These are phyloP conservation scores for Penicillium turbatum DNA, from an alignment of 495 filamentous ascomycete species.

Conservation along the genomic window DNA sequence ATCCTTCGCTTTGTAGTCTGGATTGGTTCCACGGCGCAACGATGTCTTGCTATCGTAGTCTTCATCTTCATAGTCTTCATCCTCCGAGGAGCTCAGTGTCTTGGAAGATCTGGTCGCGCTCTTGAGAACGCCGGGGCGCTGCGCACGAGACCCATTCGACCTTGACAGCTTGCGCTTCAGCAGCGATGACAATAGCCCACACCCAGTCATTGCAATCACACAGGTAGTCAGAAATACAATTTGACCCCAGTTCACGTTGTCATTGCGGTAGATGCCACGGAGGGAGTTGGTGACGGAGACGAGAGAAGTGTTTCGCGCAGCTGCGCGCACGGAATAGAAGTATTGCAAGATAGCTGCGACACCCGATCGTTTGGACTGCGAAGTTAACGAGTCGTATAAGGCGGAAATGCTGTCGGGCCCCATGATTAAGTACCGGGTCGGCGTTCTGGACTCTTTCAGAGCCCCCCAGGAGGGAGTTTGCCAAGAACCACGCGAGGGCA, in stretches of 20 bases:
- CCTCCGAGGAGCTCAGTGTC: slow-evolving; percentile 39
- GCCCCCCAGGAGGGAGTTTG: neutral
- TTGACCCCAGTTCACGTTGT: slow-evolving; percentile 28
- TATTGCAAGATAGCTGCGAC: slow-evolving; percentile 15
- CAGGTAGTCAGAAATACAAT: slow-evolving; percentile 37
- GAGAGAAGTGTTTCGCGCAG: slow-evolving; percentile 17
- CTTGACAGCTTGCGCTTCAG: slow-evolving; percentile 25
- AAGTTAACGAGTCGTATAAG: slow-evolving; percentile 17
- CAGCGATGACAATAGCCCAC: slow-evolving; percentile 36
- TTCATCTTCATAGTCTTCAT: slow-evolving; percentile 45
- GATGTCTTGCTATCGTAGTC: slow-evolving; percentile 41
- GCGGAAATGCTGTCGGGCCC: slow-evolving; percentile 11
- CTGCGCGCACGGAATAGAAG: slow-evolving; percentile 13
- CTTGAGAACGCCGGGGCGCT: slow-evolving; percentile 24
- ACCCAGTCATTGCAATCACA: slow-evolving; percentile 40
- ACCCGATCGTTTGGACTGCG: slow-evolving; percentile 12
- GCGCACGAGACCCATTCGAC: slow-evolving; percentile 14
- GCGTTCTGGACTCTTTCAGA: slow-evolving; percentile 18
- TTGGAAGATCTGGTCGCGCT: slow-evolving; percentile 28
- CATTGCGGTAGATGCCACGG: slow-evolving; percentile 27
- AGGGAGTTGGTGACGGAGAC: slow-evolving; percentile 19
- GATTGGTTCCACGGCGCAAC: slow-evolving; percentile 30
- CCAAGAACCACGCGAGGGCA: slow-evolving; percentile 16
- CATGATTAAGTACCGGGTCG: slow-evolving; percentile 19
- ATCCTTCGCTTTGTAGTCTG: slow-evolving; percentile 15